These are phyloP conservation scores for Mycena sanguinolenta DNA, from an alignment of 768 basidiomycete genomes.

Conservation along the genomic window DNA sequence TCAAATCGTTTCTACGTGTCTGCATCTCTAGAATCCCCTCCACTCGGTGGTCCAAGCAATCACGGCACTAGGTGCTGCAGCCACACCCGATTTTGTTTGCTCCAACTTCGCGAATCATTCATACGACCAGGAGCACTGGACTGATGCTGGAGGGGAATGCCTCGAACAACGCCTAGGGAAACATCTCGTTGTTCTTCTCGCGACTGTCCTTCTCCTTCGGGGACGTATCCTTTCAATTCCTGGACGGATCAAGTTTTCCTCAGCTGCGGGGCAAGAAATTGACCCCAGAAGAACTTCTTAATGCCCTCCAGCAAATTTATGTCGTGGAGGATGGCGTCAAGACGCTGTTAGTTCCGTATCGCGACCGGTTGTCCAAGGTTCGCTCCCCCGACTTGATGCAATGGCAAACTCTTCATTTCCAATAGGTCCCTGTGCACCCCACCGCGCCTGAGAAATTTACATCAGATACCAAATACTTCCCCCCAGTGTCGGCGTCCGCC, in stretches of 20 bases:
- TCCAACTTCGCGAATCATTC: too few relatives aligned
- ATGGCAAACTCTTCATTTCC: background rate
- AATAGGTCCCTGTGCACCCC: constrained; percentile 60
- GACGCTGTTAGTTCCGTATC: constrained; percentile 76
- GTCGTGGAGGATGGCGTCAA: constrained; percentile 71
- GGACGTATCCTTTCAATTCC: constrained; percentile 55
- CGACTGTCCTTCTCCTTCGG: constrained; percentile 65
- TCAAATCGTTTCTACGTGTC: too few relatives aligned
- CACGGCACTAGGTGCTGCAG: background rate
- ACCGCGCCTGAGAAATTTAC: constrained; percentile 64
- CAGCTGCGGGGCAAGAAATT: constrained; percentile 47
- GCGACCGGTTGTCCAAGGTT: constrained; percentile 74
- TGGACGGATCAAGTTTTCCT: constrained; percentile 42
- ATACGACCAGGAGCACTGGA: background rate
- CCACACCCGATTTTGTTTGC: background rate
- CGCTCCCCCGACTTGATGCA: constrained; percentile 29
- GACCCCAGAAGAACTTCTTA: constrained; percentile 56
- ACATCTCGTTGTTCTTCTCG: constrained; percentile 55
- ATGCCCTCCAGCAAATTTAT: constrained; percentile 74
- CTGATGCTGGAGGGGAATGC: constrained; percentile 16
- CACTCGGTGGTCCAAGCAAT: too few relatives aligned
- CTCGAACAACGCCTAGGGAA: constrained; percentile 16
- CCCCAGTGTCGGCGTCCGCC: constrained; percentile 59
- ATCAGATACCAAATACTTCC: constrained; percentile 71
- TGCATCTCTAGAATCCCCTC: too few relatives aligned